Evolutionary conservation across 2,329 filamentous ascomycete genomes (phyloP), one percentile per base, ranked within the genome.

Genomic region (Colletotrichum horii): DNA sequence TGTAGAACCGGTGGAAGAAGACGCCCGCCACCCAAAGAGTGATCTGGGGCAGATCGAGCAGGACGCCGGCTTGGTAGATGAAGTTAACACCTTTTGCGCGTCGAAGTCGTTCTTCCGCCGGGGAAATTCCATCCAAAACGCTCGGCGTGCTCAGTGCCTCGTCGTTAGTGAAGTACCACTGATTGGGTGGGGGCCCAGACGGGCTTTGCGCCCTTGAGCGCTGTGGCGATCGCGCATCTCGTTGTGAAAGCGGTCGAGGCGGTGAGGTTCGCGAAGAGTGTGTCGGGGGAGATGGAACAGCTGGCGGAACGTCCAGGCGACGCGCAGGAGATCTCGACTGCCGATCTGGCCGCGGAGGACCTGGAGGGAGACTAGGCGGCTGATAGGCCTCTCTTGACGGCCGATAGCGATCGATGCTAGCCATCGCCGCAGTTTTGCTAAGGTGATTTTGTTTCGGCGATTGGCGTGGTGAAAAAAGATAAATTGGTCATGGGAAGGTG

Each of bases 1-100:
- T 98, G 83, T 96, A 96, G 84, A 98, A 98, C 36, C 97, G 92
- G 84, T 99, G 96, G 83, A 99, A 96, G 87, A 98, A 98, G 58
- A 98, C 94, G 22, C 95, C 94, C 1, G 97, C 97, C 0, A 97
- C 97, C 85, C 94, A 96, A 56, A 99, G 89, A 0, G 97, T 98
- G 71, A 97, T 92, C 84, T 98, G 96, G 15, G 96, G 96, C 66
- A 98, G 88, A 83, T 98, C 96, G 68, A 98, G 91, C 87, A 98
- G 93, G 79, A 98, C 95, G 78, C 96, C 97, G 60, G 96, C 95
- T 84, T 98, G 96, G 77, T 95, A 93, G 80, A 99, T 98, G 85
- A 99, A 99, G 84, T 98, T 98, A 82, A 98, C 94, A 62, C 97
- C 96, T 84, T 98, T 98, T 76, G 94, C 94, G 71, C 97, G 92